Evolutionary conservation across 169 alveolate species (phyloP).

Genomic region (Ichthyophthirius multifiliis): DNA sequence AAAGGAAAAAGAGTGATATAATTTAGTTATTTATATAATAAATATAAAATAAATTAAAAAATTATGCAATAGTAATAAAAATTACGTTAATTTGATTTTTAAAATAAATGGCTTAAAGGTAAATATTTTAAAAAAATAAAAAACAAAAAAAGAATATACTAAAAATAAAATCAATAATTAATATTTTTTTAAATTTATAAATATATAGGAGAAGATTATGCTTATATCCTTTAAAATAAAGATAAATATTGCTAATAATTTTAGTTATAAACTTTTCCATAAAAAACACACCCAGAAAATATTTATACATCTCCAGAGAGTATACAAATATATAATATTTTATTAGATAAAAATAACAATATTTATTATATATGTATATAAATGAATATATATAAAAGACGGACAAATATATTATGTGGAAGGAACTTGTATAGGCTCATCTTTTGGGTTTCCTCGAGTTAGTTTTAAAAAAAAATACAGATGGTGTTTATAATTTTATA

Average conservation of each 20-base stretch:
- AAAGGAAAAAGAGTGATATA: no score
- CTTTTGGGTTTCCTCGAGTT: slow-evolving; percentile 72
- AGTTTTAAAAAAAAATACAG: slow-evolving; percentile 47
- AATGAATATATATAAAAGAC: slow-evolving; percentile 28
- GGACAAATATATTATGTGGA: slow-evolving; percentile 64
- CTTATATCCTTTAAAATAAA: slow-evolving; percentile 40
- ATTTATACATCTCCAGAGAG: slow-evolving; percentile 60
- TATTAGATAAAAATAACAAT: neutral
- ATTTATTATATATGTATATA: no score
- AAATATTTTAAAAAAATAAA: no score
- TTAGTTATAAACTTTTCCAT: slow-evolving; percentile 21
- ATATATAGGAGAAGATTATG: slow-evolving; percentile 59
- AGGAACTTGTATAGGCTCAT: slow-evolving; percentile 59
- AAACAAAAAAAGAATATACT: no score
- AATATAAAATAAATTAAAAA: no score
- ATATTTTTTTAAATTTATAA: no score
- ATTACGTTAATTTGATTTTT: no score
- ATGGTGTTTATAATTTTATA: slow-evolving; percentile 24
- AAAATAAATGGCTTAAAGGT: no score
- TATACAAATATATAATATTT: neutral
- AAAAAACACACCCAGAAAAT: slow-evolving; percentile 63
- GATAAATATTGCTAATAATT: slow-evolving; percentile 41
- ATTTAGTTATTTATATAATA: no score
- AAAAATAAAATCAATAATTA: no score
- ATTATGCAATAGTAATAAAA: no score